Percentiles rank a stretch among this genome's conserved stretches.
These are phyloP conservation scores for Cicer arietinum DNA, from an alignment of 306 rosid species.

Conservation along the genomic window DNA sequence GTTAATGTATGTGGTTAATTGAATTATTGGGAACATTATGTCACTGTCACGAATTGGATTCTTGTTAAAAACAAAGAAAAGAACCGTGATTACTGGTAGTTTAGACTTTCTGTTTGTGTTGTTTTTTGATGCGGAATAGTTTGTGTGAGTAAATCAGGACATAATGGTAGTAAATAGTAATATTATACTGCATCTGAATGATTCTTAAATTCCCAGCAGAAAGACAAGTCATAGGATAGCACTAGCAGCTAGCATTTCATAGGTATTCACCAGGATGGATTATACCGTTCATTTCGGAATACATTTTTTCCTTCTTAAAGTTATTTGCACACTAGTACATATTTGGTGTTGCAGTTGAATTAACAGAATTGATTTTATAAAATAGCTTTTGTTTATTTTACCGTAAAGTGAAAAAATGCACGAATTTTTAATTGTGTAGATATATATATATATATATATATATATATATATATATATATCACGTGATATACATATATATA, in stretches of 20 bases:
- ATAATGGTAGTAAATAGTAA: too few species aligned
- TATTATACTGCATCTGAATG: too few species aligned
- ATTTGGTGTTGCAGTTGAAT: too few species aligned
- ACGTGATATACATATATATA: too few species aligned
- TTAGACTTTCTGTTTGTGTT: background rate
- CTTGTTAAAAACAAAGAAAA: conserved; percentile 7
- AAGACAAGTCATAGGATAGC: background rate
- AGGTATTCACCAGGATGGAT: background rate
- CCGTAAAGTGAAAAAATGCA: too few species aligned
- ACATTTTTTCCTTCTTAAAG: too few species aligned
- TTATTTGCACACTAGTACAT: too few species aligned
- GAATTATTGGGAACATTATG: conserved; percentile 15
- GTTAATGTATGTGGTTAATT: background rate
- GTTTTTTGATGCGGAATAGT: conserved; percentile 16
- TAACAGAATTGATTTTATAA: too few species aligned
- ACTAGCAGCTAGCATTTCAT: background rate
- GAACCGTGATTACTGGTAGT: conserved; percentile 1
- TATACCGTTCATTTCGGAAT: conserved; percentile 6
- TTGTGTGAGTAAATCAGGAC: background rate
- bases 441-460: too few species aligned
- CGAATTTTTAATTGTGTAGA: too few species aligned
- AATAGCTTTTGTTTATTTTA: too few species aligned
- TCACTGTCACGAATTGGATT: conserved; percentile 31
- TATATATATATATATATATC: too few species aligned
- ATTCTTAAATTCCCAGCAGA: background rate